phyloP scores from a whole-genome alignment of 306 rosid species.

The Pyrus pyrifolia region DNA sequence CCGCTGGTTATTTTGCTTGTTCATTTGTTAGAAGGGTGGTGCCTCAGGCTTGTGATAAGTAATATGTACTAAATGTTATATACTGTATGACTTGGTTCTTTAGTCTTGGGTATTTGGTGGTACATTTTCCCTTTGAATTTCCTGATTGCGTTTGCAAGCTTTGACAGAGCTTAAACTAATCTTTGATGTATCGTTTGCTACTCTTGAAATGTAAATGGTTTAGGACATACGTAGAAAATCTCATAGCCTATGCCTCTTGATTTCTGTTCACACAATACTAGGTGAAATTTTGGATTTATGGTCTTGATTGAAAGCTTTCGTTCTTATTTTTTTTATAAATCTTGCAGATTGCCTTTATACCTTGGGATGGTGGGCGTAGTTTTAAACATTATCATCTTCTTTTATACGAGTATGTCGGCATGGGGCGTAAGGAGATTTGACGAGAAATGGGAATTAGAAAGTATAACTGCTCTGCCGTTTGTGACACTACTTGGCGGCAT shows the following conservation, averaged over 20 bases:
- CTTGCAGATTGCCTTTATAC: slow-evolving; percentile 84
- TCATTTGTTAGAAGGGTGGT: neutral
- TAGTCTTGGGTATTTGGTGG: neutral
- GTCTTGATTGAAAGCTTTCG: neutral
- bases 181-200: neutral
- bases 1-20: neutral
- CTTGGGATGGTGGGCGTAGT: slow-evolving; percentile 78
- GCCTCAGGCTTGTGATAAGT: neutral
- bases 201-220: neutral
- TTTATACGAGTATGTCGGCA: slow-evolving; percentile 67
- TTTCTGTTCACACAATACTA: neutral
- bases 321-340: slow-evolving; percentile 21
- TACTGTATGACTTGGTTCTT: slow-evolving; percentile 1
- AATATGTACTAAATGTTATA: neutral
- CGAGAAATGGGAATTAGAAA: slow-evolving; percentile 79
- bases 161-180: neutral
- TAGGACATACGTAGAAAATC: neutral
- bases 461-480: slow-evolving; percentile 70
- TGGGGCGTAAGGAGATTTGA: slow-evolving; percentile 76
- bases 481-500: slow-evolving; percentile 63
- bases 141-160: neutral
- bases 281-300: neutral
- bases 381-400: slow-evolving; percentile 61
- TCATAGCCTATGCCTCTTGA: neutral
- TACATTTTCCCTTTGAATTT: neutral